phyloP scores from a whole-genome alignment of 2,329 filamentous ascomycete species.

The Aspergillus phoenicis region DNA sequence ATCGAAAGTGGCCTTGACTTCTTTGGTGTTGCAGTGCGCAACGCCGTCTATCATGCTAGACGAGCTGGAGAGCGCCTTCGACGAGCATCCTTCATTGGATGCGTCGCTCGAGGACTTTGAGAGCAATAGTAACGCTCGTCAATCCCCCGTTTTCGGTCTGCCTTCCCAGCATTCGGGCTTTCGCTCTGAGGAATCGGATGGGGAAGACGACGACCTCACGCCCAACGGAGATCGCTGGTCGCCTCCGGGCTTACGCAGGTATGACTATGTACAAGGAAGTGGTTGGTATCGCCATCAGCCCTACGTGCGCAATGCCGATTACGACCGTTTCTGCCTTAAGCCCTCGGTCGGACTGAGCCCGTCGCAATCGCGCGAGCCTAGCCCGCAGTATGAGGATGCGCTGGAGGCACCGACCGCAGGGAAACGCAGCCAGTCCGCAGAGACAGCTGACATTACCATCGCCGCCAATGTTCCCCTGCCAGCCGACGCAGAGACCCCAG shows the following conservation, averaged over 20 bases:
- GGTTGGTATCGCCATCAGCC: slow-evolving; percentile 57
- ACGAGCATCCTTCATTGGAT: slow-evolving; percentile 62
- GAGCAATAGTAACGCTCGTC: slow-evolving; percentile 49
- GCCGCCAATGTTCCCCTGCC: slow-evolving; percentile 59
- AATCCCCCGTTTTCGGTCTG: slow-evolving; percentile 56
- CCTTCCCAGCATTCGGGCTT: slow-evolving; percentile 67
- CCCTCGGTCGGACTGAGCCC: slow-evolving; percentile 48
- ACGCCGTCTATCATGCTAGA: slow-evolving; percentile 47
- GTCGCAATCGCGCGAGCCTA: slow-evolving; percentile 58
- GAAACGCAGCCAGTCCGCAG: slow-evolving; percentile 27
- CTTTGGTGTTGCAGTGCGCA: slow-evolving; percentile 28
- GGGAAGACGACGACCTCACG: slow-evolving; percentile 38
- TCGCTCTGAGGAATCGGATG: slow-evolving; percentile 56
- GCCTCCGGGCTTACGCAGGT: slow-evolving; percentile 63
- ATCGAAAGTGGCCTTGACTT: slow-evolving; percentile 28
- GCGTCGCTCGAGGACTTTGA: slow-evolving; percentile 66
- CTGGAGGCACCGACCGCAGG: slow-evolving; percentile 44
- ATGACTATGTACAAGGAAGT: slow-evolving; percentile 55
- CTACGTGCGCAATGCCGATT: slow-evolving; percentile 48
- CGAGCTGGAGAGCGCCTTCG: slow-evolving; percentile 54
- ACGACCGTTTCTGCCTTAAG: slow-evolving; percentile 44
- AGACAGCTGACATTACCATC: slow-evolving; percentile 31
- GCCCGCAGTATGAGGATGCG: slow-evolving; percentile 63
- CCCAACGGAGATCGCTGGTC: slow-evolving; percentile 60
- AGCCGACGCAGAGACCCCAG: slow-evolving; percentile 56